Percentiles rank a stretch among this genome's conserved stretches.
phyloP scores from a whole-genome alignment of 106 monocot species.

The Dendrobium nobile region DNA sequence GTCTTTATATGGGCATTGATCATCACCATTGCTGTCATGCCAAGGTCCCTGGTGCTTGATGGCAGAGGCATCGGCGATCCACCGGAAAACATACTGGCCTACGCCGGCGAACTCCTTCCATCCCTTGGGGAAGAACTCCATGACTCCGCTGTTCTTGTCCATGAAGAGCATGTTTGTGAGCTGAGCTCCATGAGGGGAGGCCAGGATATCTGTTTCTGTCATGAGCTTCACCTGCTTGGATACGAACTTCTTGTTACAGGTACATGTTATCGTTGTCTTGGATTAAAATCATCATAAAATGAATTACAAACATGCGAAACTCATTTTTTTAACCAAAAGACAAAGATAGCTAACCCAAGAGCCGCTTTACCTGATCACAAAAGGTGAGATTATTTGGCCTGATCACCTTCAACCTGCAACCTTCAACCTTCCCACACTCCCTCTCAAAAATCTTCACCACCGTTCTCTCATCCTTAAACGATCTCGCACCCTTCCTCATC shows the following conservation, averaged over 20 bases:
- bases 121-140: conserved; percentile 71
- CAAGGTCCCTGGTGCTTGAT: conserved; percentile 55
- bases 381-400: conserved; percentile 26
- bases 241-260: too few species aligned
- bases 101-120: conserved; percentile 59
- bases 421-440: conserved; percentile 34
- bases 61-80: conserved; percentile 35
- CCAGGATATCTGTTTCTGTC: conserved; percentile 58
- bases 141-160: conserved; percentile 60
- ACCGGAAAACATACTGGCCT: conserved; percentile 10
- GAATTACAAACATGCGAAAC: too few species aligned
- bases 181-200: conserved; percentile 69
- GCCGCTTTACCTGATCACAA: conserved; percentile 50
- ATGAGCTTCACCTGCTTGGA: conserved; percentile 13
- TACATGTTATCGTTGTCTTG: too few species aligned
- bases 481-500: neutral
- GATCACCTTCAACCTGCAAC: conserved; percentile 27
- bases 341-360: neutral
- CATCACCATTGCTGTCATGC: conserved; percentile 38
- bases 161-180: conserved; percentile 77
- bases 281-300: too few species aligned
- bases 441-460: conserved; percentile 18
- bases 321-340: conserved; percentile 27
- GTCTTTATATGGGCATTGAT: conserved; percentile 16
- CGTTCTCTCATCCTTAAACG: conserved; percentile 6